Percentiles rank a stretch among this genome's conserved stretches.
These are phyloP conservation scores for Vanrija pseudolonga DNA, from an alignment of 1,284 basidiomycete genomes.

Conservation along the genomic window DNA sequence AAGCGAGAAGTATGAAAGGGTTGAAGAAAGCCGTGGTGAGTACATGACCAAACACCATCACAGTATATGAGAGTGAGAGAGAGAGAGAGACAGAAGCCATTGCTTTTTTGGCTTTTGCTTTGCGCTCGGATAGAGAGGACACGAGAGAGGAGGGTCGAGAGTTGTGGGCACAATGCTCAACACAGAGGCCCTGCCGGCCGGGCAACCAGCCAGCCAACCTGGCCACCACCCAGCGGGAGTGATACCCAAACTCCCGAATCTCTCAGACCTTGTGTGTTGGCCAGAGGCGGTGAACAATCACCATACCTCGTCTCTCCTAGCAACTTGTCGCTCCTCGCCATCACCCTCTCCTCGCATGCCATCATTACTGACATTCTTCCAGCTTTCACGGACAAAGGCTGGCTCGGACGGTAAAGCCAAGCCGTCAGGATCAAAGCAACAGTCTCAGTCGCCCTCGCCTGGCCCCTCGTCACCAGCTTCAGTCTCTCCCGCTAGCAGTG, in stretches of 20 bases:
- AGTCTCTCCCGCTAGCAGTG: neutral
- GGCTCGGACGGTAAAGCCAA: constrained; percentile 43
- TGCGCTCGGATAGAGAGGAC: too few species aligned
- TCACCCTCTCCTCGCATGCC: neutral
- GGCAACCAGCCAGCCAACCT: too few species aligned
- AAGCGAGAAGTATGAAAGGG: constrained; percentile 66
- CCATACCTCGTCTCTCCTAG: too few species aligned
- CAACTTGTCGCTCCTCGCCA: neutral
- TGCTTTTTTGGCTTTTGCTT: neutral
- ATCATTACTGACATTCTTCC: constrained; percentile 10
- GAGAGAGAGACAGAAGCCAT: neutral
- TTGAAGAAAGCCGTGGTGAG: constrained; percentile 81
- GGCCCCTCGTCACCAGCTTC: constrained; percentile 27
- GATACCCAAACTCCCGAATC: too few species aligned
- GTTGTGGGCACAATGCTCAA: too few species aligned
- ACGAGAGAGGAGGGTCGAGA: too few species aligned
- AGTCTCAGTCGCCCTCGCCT: constrained; percentile 30
- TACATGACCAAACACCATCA: constrained; percentile 11
- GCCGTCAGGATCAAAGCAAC: constrained; percentile 49
- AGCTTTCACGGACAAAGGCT: constrained; percentile 41
- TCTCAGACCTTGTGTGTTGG: too few species aligned
- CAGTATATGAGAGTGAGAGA: too few species aligned
- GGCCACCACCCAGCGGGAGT: too few species aligned
- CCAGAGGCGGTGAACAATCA: too few species aligned
- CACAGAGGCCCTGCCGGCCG: too few species aligned